Base-by-base conservation (phyloP, 371 early-diverging fungal species). In the Amoeboradix gromovi region DNA sequence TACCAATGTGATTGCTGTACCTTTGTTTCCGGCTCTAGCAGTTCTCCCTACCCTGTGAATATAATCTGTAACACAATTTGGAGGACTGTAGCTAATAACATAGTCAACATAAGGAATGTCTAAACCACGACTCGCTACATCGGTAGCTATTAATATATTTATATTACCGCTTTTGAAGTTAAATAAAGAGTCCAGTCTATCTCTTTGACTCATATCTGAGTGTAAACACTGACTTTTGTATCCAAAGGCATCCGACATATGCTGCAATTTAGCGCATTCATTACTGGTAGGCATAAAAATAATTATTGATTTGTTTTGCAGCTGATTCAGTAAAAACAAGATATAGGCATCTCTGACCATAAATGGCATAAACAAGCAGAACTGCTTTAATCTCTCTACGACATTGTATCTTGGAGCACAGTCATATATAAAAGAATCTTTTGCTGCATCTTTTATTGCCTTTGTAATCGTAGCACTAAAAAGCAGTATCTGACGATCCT, bases 381-480 rank as follows among this genome's bases (percentile, higher is more conserved):
- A 94, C 0, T 97, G 92, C 77, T 98, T 98, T 75, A 97, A 92
- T 70, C 87, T 84, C 74, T 93, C 91, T 76, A 95, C 94, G 1
- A 99, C 97, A 78, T 98, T 88, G 71, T 90, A 94, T 67, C 98
- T 95, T 78, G 86, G 93, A 27, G 93, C 95, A 78, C 98, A 99
- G 78, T 89, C 98, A 76, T 98, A 98, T 17, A 93, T 93, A 22
- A 99, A 86, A 74, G 97, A 97, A 67, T 86, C 84, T 70, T 98
- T 82, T 0, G 95, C 94, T 31, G 97, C 82, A 76, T 98, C 98
- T 71, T 96, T 96, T 94, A 97, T 98, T 68, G 97, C 77, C 73
- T 96, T 96, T 1, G 98, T 97, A 80, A 99, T 96, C n/a, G 99
- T 99, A 28, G 99, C 99, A 70, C 89, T 88, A 78, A 86, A 99